Percentiles rank a stretch among this genome's conserved stretches.
phyloP scores from a whole-genome alignment of 176 grass and related monocot genomes.

The maize (Zea mays) region DNA sequence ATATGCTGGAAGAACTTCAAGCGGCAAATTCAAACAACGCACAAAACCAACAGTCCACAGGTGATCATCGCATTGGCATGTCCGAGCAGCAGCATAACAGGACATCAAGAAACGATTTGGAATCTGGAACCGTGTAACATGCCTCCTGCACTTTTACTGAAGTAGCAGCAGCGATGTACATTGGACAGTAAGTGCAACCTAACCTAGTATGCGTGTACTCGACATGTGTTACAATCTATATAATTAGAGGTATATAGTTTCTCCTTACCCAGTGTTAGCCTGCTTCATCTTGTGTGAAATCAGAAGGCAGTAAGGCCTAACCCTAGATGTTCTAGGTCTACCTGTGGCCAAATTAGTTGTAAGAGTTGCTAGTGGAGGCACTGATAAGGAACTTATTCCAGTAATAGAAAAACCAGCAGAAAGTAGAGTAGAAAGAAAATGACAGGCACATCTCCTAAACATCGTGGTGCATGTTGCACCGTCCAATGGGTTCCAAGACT shows the following conservation, averaged over 20 bases:
- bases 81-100: constrained; percentile 17
- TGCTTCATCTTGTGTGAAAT: constrained; percentile 12
- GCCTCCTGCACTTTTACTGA: not conserved
- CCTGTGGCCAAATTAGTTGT: constrained; percentile 14
- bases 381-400: constrained; percentile 40
- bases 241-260: constrained; percentile 3
- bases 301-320: not conserved
- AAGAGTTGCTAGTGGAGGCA: constrained; percentile 39
- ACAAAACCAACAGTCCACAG: constrained; percentile 29
- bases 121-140: constrained; percentile 45
- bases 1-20: constrained; percentile 57
- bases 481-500: not conserved
- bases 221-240: constrained; percentile 21
- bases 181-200: constrained; percentile 35
- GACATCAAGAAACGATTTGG: constrained; percentile 44
- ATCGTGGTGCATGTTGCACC: constrained; percentile 33
- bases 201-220: not conserved
- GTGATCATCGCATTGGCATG: constrained; percentile 13
- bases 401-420: constrained; percentile 1
- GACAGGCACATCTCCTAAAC: constrained; percentile 18
- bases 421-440: constrained; percentile 21
- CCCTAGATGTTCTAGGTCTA: not conserved
- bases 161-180: constrained; percentile 12
- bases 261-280: not conserved
- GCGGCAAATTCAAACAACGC: constrained; percentile 12